These are phyloP conservation scores for Emmonsiellopsis sp. DNA, from an alignment of 2,329 filamentous ascomycete species.

Conservation along the genomic window DNA sequence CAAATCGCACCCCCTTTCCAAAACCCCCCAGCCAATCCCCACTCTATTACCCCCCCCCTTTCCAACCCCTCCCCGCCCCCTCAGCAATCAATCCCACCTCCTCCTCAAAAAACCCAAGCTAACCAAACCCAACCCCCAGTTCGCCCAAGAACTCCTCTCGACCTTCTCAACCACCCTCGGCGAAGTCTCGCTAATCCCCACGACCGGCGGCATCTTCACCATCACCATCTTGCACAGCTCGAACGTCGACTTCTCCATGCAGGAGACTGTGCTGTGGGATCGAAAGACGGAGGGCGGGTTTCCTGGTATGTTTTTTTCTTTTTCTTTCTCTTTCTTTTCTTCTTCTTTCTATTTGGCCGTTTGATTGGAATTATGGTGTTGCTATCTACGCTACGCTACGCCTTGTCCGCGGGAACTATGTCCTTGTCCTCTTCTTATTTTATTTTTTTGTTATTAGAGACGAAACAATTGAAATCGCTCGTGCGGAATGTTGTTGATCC, in stretches of 20 bases:
- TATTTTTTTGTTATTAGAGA: slow-evolving; percentile 44
- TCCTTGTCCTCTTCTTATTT: not conserved
- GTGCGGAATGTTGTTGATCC: slow-evolving; percentile 79
- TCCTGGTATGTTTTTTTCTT: slow-evolving; percentile 45
- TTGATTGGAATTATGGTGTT: not conserved
- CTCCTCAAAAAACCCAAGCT: not conserved
- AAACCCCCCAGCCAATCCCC: too few species aligned
- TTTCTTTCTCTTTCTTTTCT: not conserved
- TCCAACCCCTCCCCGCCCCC: not conserved
- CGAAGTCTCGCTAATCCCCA: slow-evolving; percentile 77
- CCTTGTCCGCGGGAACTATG: not conserved
- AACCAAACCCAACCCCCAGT: slow-evolving; percentile 42
- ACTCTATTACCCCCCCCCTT: not conserved
- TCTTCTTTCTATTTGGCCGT: not conserved
- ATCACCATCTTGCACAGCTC: slow-evolving; percentile 50
- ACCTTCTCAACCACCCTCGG: slow-evolving; percentile 79
- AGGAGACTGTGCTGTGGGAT: slow-evolving; percentile 68
- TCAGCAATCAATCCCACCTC: not conserved
- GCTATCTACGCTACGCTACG: not conserved
- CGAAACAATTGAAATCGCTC: slow-evolving; percentile 78
- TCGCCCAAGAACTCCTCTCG: slow-evolving; percentile 86
- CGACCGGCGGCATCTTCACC: slow-evolving; percentile 73
- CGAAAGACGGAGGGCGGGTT: slow-evolving; percentile 80
- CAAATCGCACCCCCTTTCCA: too few species aligned
- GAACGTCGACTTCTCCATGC: slow-evolving; percentile 18